These are phyloP conservation scores for Metarhizium humberi DNA, from an alignment of 2,329 filamentous ascomycete species.

Conservation along the genomic window DNA sequence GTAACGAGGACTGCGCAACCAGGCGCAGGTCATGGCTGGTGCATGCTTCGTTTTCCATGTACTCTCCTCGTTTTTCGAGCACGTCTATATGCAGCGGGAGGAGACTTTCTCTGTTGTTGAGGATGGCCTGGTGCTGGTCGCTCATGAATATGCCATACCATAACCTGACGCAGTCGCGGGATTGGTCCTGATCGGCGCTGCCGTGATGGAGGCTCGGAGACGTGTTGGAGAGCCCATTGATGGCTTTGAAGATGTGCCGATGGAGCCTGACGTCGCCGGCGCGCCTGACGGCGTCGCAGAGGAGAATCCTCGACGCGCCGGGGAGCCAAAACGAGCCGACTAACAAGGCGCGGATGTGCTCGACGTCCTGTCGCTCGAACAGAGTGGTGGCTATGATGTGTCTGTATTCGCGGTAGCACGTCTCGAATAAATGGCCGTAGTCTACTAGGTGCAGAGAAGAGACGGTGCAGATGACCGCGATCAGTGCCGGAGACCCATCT, in stretches of 20 bases:
- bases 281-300: constrained; percentile 26
- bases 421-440: constrained; percentile 6
- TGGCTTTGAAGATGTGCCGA: constrained; percentile 2
- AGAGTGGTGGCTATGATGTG: not conserved
- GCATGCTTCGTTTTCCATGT: not conserved
- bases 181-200: not conserved
- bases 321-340: constrained; percentile 30
- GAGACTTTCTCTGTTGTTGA: constrained; percentile 2
- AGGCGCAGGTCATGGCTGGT: constrained; percentile 1
- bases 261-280: constrained; percentile 30
- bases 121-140: constrained; percentile 22
- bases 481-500: constrained; percentile 13
- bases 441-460: constrained; percentile 12
- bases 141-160: constrained; percentile 28
- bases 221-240: not conserved
- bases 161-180: constrained; percentile 22
- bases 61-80: not conserved
- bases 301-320: constrained; percentile 28
- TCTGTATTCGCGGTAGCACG: constrained; percentile 3
- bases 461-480: constrained; percentile 12
- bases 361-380: constrained; percentile 23
- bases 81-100: not conserved
- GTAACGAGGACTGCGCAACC: not conserved
- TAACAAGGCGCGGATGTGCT: constrained; percentile 23
- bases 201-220: constrained; percentile 9